A percentile compares a stretch with the other conserved stretches of the same genome.
These are phyloP conservation scores for Plasmodium coatneyi DNA, from an alignment of 169 alveolate genomes.

Conservation along the genomic window DNA sequence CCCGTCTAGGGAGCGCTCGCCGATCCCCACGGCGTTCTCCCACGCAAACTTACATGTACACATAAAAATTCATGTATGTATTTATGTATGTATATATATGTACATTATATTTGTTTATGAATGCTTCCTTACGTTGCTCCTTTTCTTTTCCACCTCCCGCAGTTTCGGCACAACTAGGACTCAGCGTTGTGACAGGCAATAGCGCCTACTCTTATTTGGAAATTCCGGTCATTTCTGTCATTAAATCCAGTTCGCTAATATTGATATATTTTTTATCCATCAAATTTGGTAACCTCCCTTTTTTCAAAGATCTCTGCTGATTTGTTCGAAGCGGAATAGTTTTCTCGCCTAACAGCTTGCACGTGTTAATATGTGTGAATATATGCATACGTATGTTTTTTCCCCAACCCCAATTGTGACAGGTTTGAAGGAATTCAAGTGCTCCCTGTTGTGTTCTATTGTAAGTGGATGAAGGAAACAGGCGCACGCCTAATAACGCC, in stretches of 20 bases:
- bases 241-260: conserved; percentile 48
- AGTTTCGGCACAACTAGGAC: conserved; percentile 43
- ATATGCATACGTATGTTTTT: not conserved
- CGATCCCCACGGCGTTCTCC: not conserved
- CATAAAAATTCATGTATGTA: not conserved
- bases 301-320: not conserved
- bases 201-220: conserved; percentile 47
- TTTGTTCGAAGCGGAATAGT: not conserved
- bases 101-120: not conserved
- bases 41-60: not conserved
- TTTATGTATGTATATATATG: not conserved
- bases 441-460: conserved; percentile 31
- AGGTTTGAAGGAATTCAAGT: conserved; percentile 46
- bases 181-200: conserved; percentile 27
- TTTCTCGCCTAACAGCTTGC: not conserved
- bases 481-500: not conserved
- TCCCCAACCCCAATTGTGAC: not conserved
- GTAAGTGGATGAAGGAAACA: conserved; percentile 5
- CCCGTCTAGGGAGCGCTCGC: not conserved
- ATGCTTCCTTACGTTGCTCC: not conserved
- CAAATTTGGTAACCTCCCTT: conserved; percentile 12
- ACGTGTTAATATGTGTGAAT: not conserved
- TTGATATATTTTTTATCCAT: conserved; percentile 43
- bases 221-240: conserved; percentile 47
- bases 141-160: not conserved